These are phyloP conservation scores for Rhinocladiella similis DNA, from an alignment of 2,329 filamentous ascomycete species.

Conservation along the genomic window DNA sequence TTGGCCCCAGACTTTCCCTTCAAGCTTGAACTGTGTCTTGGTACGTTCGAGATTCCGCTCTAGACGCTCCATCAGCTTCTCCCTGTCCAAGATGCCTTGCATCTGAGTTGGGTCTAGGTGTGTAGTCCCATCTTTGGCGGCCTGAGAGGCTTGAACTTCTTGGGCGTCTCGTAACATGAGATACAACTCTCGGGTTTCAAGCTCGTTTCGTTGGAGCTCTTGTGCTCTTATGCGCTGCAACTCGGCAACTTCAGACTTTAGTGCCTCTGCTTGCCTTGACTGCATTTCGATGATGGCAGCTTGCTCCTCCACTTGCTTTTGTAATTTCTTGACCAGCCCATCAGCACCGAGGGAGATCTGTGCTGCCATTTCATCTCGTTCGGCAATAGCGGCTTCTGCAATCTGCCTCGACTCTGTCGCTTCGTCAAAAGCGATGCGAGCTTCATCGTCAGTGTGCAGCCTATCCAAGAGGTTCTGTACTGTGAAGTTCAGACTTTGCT, in stretches of 20 bases:
- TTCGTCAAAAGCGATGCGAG: conserved; percentile 87
- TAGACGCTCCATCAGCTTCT: conserved; percentile 86
- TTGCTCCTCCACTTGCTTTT: conserved; percentile 93
- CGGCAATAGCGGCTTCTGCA: conserved; percentile 91
- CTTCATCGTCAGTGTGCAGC: conserved; percentile 93
- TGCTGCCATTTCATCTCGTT: conserved; percentile 90
- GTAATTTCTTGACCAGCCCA: conserved; percentile 86
- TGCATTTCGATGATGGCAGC: conserved; percentile 87
- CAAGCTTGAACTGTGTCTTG: conserved; percentile 96
- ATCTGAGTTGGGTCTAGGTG: conserved; percentile 71
- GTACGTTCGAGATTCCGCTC: conserved; percentile 95
- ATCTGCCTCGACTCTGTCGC: conserved; percentile 87
- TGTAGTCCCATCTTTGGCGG: conserved; percentile 60
- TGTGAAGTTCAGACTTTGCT: conserved; percentile 95
- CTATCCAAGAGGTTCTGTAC: conserved; percentile 94
- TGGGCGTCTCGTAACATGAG: conserved; percentile 98
- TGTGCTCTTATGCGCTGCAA: conserved; percentile 82
- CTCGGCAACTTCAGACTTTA: conserved; percentile 87
- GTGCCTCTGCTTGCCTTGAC: conserved; percentile 76
- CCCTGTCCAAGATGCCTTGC: conserved; percentile 90
- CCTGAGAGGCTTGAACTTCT: conserved; percentile 88
- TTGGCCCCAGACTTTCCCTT: conserved; percentile 87
- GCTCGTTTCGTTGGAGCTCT: conserved; percentile 89
- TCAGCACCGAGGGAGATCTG: conserved; percentile 90
- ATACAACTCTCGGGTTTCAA: conserved; percentile 94